phyloP scores from a whole-genome alignment of 2,329 filamentous ascomycete species.

The Talaromyces rugulosus region DNA sequence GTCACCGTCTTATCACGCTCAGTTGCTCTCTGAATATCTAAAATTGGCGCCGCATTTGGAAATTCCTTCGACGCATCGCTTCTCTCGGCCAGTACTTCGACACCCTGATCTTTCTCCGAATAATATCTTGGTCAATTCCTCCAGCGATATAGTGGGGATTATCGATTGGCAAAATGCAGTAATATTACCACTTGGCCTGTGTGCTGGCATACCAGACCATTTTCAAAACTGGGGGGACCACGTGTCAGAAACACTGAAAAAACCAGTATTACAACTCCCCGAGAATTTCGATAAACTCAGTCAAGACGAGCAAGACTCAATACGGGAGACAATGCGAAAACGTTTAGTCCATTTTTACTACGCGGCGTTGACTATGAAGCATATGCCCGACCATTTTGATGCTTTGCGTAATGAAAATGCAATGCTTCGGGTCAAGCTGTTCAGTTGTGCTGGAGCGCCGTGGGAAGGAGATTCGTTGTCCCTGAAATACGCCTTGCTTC shows the following conservation, averaged over 20 bases:
- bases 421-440: constrained; percentile 23
- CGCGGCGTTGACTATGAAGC: constrained; percentile 20
- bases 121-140: constrained; percentile 25
- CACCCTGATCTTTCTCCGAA: constrained; percentile 26
- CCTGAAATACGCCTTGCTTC: constrained; percentile 21
- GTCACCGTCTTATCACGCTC: constrained; percentile 2
- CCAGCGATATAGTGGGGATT: constrained; percentile 23
- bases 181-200: constrained; percentile 25
- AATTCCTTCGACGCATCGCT: constrained; percentile 13
- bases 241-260: constrained; percentile 21
- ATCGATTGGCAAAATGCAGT: constrained; percentile 30
- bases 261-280: constrained; percentile 18
- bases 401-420: constrained; percentile 15
- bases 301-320: constrained; percentile 17
- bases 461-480: constrained; percentile 27
- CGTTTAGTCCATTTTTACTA: constrained; percentile 24
- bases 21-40: constrained; percentile 14
- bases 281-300: constrained; percentile 20
- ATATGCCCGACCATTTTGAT: constrained; percentile 22
- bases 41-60: constrained; percentile 16
- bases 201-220: constrained; percentile 26
- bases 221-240: constrained; percentile 33
- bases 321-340: constrained; percentile 20
- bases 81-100: constrained; percentile 19
- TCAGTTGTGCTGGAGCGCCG: constrained; percentile 18